Evolutionary conservation across 768 basidiomycete species (phyloP).

Genomic region (Mycena metata): DNA sequence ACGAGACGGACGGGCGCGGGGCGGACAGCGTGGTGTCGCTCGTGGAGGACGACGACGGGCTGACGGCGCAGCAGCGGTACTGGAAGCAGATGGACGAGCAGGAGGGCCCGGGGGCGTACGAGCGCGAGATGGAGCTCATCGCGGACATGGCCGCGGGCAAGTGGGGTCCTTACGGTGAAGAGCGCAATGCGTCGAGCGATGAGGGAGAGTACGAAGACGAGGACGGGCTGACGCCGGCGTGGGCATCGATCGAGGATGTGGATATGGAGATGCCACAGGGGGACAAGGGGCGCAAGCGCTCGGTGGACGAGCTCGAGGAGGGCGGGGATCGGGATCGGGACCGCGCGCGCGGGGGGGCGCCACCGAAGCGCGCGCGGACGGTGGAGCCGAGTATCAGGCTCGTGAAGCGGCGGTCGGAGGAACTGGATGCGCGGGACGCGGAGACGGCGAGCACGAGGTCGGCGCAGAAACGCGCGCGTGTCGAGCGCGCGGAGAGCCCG

Average conservation of each 20-base stretch:
- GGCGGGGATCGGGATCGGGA: conserved; percentile 29
- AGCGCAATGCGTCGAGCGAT: not conserved
- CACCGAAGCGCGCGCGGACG: conserved; percentile 47
- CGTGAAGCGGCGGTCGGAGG: conserved; percentile 62
- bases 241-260: not conserved
- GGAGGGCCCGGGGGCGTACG: conserved; percentile 45
- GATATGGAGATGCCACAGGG: not conserved
- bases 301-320: conserved; percentile 50
- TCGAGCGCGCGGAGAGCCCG: not conserved
- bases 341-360: conserved; percentile 43
- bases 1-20: conserved; percentile 20
- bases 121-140: conserved; percentile 37
- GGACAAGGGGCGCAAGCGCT: conserved; percentile 40
- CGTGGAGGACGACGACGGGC: conserved; percentile 30
- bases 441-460: not conserved
- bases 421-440: conserved; percentile 54
- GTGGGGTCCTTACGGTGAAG: conserved; percentile 9
- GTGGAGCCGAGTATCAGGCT: conserved; percentile 42
- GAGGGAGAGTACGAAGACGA: not conserved
- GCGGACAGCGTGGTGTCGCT: conserved; percentile 34
- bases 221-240: not conserved
- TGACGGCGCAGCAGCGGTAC: conserved; percentile 41
- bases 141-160: conserved; percentile 22
- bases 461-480: not conserved
- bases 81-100: conserved; percentile 51